A percentile compares a stretch with the other conserved stretches of the same genome.
phyloP scores from a whole-genome alignment of 2,329 filamentous ascomycete species.

The Stachybotrys elegans region DNA sequence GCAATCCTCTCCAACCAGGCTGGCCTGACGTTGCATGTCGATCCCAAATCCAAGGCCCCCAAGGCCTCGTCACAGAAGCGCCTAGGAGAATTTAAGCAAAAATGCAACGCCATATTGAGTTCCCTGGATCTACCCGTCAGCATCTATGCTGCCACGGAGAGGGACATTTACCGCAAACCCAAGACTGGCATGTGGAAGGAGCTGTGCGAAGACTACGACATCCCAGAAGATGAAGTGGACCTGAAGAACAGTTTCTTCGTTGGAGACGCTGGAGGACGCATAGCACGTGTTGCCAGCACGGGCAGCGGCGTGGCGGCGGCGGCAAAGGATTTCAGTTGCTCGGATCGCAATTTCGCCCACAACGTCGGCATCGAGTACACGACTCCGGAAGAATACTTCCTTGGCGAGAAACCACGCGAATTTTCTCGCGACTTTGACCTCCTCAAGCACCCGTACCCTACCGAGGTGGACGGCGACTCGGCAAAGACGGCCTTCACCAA shows the following conservation, averaged over 20 bases:
- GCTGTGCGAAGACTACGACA: conserved; percentile 52
- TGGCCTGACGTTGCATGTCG: conserved; percentile 68
- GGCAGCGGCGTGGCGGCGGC: conserved; percentile 15
- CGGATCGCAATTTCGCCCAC: conserved; percentile 73
- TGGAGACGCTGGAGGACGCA: conserved; percentile 73
- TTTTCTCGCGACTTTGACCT: conserved; percentile 72
- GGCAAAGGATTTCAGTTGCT: conserved; percentile 59
- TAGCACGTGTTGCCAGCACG: conserved; percentile 28
- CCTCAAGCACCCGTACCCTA: conserved; percentile 42
- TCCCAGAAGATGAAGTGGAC: conserved; percentile 58
- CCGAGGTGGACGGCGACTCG: conserved; percentile 13
- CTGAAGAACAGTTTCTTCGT: conserved; percentile 73
- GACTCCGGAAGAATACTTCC: conserved; percentile 91
- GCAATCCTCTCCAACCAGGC: conserved; percentile 87
- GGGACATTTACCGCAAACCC: conserved; percentile 83
- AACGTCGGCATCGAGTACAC: conserved; percentile 77
- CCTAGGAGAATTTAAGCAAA: conserved; percentile 76
- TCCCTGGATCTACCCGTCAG: conserved; percentile 71
- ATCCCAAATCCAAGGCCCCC: conserved; percentile 59
- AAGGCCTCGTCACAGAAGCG: conserved; percentile 59
- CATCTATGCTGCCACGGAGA: conserved; percentile 80
- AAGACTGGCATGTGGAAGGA: conserved; percentile 81
- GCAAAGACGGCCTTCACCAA: conserved; percentile 47
- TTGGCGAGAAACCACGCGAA: conserved; percentile 58
- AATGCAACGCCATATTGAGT: conserved; percentile 63